Base-by-base conservation (phyloP, 2,329 filamentous ascomycete genomes). In the Leptoxyphium fumago region DNA sequence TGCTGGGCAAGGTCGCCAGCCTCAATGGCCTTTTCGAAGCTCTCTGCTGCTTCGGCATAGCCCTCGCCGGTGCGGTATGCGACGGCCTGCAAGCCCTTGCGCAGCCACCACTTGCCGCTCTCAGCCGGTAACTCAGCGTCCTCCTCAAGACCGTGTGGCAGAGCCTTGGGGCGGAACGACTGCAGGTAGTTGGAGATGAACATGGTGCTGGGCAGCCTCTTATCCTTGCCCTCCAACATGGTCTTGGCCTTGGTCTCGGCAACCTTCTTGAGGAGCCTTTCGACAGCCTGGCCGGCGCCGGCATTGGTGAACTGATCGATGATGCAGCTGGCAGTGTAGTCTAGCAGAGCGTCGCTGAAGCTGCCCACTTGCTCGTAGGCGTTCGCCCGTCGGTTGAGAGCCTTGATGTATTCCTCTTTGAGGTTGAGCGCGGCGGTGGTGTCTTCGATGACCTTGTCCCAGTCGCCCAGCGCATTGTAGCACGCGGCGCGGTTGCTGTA, bases 141-240 rank as follows among this genome's bases (percentile, higher is more conserved):
- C 53, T 93, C 85, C 47, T 89, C 87, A 43, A 98, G 71, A 10
- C 86, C 89, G 48, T 73, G 77, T 3, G 91, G 89, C 2, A 85
- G 75, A 40, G 78, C 72, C 69, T 83, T 84, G 46, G 80, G 73
- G 48, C 91, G 83, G 82, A 98, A 98, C 70, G 89, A 96, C 69
- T 96, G 89, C 29, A 98, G 81, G 66, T 98, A 98, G 73, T 98
- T 98, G 61, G 87, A 86, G 53, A 98, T 88, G 56, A 96, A 98
- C 10, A 88, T 95, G 28, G 91, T 83, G 65, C 88, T 95, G 15
- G 91, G 91, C 42, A 98, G 75, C 68, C 85, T 89, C 69, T 86
- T 83, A 55, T 75, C 74, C 65, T 88, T 89, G 47, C 75, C 74
- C 57, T 75, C 77, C 44, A 98, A 73, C 60, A 98, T 94, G 51